Evolutionary conservation across 2,329 filamentous ascomycete species (phyloP), one percentile per base, ranked within the genome.

Genomic region (Diaporthe capsici): DNA sequence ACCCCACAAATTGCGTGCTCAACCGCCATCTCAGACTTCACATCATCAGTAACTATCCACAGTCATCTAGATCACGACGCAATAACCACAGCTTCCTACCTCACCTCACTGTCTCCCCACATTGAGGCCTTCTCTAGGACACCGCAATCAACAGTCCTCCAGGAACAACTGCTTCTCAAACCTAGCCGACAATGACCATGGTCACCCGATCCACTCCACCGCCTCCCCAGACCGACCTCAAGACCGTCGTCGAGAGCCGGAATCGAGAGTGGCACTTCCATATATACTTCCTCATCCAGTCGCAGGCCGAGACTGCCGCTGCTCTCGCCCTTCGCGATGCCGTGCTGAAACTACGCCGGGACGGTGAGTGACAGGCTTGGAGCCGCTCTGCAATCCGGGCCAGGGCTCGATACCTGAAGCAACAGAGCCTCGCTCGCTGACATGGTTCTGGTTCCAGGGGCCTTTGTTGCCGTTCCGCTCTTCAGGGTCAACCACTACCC

Each of bases 231-330:
- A 76, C 76, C 20, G 81, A 82, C 68, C 73, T 82, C 9, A 79
- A 82, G 63, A 81, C 80, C 5, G 81, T 82, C 2, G 81, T 82
- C 22, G 79, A 81, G 57, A 73, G 65, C 25, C 80, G 81, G 22
- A 81, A 78, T 13, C 78, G 81, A 37, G 81, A 82, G 73, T 82
- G 82, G 82, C 82, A 83, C 72, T 83, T 83, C 72, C 82, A 83
- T 60, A 83, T 83, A 22, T 83, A 83, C 47, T 83, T 83, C 74
- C 57, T 83, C 34, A 75, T 82, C 2, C 82, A 83, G 70, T 83
- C 82, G 37, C 78, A 81, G 1, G 73, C 78, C 10, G 81, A 83
- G 73, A 83, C 79, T 1, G 81, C 82, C 1, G 81, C 81, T 2
- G 82, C 82, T 13, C 80, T 83, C 12, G 81, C 81, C 9, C 81